Evolutionary conservation across 1,139 yeast species (phyloP).

Genomic region (Nakaseomyces nivariensis): DNA sequence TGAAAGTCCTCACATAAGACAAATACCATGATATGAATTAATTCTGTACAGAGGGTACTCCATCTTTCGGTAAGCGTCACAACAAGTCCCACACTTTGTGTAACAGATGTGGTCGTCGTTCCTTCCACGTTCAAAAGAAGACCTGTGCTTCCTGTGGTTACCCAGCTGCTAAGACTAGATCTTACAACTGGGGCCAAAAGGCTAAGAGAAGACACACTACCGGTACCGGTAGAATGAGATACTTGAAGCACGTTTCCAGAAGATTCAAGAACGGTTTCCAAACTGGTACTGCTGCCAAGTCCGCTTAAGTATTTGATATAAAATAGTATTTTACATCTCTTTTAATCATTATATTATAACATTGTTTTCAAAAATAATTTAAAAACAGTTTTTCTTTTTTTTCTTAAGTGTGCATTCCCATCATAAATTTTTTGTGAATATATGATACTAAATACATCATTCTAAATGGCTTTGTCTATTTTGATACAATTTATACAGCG

Average conservation of each 20-base stretch:
- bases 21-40: background rate
- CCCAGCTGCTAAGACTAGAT: slow-evolving; percentile 99
- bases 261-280: slow-evolving; percentile 99
- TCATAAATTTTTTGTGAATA: too few species aligned
- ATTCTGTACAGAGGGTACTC: slow-evolving; percentile 81
- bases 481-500: too few species aligned
- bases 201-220: slow-evolving; percentile 99
- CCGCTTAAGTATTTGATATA: slow-evolving; percentile 17
- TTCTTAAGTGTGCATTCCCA: too few species aligned
- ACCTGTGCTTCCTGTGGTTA: slow-evolving; percentile 98
- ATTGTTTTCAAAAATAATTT: background rate
- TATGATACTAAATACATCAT: too few species aligned
- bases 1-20: background rate
- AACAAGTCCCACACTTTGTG: slow-evolving; percentile 99
- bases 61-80: slow-evolving; percentile 99
- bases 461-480: too few species aligned
- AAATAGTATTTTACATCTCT: slow-evolving; percentile 2
- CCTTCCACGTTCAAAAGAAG: slow-evolving; percentile 99
- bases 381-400: background rate
- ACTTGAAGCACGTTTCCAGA: slow-evolving; percentile 94
- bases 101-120: slow-evolving; percentile 98
- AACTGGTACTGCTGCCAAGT: slow-evolving; percentile 52
- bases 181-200: slow-evolving; percentile 98
- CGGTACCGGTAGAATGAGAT: slow-evolving; percentile 99
- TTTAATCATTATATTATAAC: slow-evolving; percentile 5